phyloP scores from a whole-genome alignment of 768 basidiomycete genomes.

The Hypholoma sublateritium region DNA sequence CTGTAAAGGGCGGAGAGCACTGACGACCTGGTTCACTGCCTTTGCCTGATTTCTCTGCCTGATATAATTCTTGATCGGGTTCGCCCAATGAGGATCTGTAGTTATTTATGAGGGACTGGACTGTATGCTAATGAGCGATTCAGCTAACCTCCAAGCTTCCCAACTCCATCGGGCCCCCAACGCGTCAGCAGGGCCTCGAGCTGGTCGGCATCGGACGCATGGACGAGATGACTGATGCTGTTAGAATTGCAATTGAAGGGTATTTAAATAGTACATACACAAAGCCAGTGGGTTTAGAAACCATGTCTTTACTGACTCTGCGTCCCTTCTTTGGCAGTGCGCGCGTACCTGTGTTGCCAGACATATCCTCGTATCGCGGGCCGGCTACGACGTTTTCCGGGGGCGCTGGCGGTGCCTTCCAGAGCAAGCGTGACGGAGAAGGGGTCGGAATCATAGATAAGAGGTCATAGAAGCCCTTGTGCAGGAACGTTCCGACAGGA shows the following conservation, averaged over 20 bases:
- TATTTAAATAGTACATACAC: conserved; percentile 55
- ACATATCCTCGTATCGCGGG: conserved; percentile 67
- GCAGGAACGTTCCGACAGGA: conserved; percentile 71
- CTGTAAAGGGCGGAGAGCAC: conserved; percentile 44
- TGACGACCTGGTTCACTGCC: conserved; percentile 78
- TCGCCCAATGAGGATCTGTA: conserved; percentile 85
- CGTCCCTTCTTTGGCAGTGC: conserved; percentile 52
- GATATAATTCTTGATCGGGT: conserved; percentile 81
- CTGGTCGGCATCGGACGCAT: conserved; percentile 89
- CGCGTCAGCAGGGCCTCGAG: conserved; percentile 82
- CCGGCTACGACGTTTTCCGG: conserved; percentile 55
- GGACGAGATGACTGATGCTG: conserved; percentile 73
- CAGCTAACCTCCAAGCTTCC: conserved; percentile 79
- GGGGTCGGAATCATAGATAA: conserved; percentile 76
- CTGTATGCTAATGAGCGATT: conserved; percentile 15
- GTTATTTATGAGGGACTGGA: conserved; percentile 21
- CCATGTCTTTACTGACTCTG: conserved; percentile 86
- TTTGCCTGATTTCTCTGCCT: conserved; percentile 64
- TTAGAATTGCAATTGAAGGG: conserved; percentile 21
- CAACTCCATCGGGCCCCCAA: conserved; percentile 87
- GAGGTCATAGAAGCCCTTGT: conserved; percentile 91
- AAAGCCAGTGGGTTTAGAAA: conserved; percentile 80
- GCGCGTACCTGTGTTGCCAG: conserved; percentile 28
- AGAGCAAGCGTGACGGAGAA: conserved; percentile 64
- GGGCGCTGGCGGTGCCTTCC: conserved; percentile 41